Base-by-base conservation (phyloP, 139 green algal species). In the Protoeuglena noctilucae region DNA sequence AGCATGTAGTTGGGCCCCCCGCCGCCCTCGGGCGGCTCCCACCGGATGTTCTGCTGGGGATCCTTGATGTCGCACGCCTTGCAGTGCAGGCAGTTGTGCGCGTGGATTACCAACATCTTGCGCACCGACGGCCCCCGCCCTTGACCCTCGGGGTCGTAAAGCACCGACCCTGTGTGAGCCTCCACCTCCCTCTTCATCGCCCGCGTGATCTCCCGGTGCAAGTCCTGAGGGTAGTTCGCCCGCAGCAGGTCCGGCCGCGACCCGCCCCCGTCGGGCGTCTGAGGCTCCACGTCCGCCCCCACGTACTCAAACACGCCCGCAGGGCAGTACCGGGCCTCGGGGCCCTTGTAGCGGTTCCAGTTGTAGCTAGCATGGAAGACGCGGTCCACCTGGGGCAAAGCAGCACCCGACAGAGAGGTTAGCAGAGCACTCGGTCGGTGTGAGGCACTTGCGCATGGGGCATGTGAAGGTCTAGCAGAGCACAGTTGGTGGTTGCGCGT, bases 31-130 rank as follows among this genome's bases (percentile, higher is more conserved):
- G 88, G 88, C 14, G 76, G 57, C 1, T 80, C 91, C 88, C 88
- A 96, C 2, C 71, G 57, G 51, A 96, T 96, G 70, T 96, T 95
- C 28, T 87, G 73, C 1, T 41, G 54, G 0, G 84, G 83, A 58
- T 95, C 88, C 69, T 96, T 96, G 65, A 94, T 89, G 61, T 84
- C 77, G 65, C 82, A 93, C 12, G 82, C 79, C 67, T 97, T 97
- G 85, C 88, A 97, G 66, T 97, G 88, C 62, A 96, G 63, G 67
- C 88, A 97, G 70, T 97, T 96, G 60, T 96, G 88, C 1, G 88
- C 87, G 62, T 93, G 93, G 64, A 97, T 93, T 19, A 77, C 54
- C 34, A 96, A 72, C 40, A 60, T 51, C 30, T 31, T 57, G 6
- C 29, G n/a, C n/a, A n/a, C n/a, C n/a, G n/a, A n/a, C n/a, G n/a